Conservation (phyloP, 495 filamentous ascomycete species). For the Mytilinidion resinicola region DNA sequence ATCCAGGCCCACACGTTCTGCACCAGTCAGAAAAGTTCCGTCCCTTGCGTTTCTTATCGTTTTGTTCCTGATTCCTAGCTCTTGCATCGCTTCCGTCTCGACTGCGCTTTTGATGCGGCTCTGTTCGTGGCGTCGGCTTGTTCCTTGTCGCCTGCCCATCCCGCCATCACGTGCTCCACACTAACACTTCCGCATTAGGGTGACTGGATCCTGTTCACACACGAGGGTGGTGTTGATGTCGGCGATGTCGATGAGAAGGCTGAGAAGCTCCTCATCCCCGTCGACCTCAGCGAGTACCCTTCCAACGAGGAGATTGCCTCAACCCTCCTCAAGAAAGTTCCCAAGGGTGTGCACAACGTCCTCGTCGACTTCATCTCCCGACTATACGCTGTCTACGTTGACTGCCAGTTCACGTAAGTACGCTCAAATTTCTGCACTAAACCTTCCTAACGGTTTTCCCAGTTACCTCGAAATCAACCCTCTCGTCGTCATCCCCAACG, state of each 20-base stretch:
- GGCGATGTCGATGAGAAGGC: conserved; percentile 99
- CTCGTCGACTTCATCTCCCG: conserved; percentile 95
- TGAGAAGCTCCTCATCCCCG: conserved; percentile 94
- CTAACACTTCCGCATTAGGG: conserved; percentile 54
- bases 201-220: conserved; percentile 98
- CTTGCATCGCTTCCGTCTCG: background rate
- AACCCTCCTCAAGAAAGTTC: conserved; percentile 83
- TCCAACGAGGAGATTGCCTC: conserved; percentile 90
- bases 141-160: conserved; percentile 3
- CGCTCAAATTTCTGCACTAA: background rate
- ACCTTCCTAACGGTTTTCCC: background rate
- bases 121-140: conserved; percentile 14
- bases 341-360: conserved; percentile 92
- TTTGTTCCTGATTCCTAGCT: background rate
- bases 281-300: conserved; percentile 89
- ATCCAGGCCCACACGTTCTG: conserved; percentile 21
- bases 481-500: conserved; percentile 94
- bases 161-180: conserved; percentile 6
- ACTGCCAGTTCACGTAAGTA: conserved; percentile 89
- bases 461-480: conserved; percentile 99
- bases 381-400: conserved; percentile 95
- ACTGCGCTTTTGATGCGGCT: conserved; percentile 19
- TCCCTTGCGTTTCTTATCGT: conserved; percentile 8
- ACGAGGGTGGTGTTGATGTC: conserved; percentile 99
- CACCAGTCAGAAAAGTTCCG: background rate